phyloP scores from a whole-genome alignment of 345 rosid species.

The Microcos paniculata region DNA sequence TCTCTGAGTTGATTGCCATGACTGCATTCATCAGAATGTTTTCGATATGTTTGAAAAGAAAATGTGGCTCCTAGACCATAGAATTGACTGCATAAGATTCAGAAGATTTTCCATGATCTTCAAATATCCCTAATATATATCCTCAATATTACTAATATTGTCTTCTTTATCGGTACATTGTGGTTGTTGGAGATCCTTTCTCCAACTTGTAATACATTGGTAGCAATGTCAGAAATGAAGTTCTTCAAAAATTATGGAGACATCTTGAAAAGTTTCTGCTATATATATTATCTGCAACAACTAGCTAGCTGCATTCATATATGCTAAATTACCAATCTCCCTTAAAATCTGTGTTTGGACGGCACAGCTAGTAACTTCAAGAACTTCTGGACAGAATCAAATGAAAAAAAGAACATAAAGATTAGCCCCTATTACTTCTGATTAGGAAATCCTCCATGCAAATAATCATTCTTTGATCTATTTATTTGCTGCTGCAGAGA shows the following conservation, averaged over 20 bases:
- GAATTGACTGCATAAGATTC: background rate
- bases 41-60: background rate
- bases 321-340: background rate
- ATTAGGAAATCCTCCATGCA: too few species aligned
- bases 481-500: too few species aligned
- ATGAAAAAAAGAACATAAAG: too few species aligned
- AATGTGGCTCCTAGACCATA: background rate
- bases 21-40: slow-evolving; percentile 12
- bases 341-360: background rate
- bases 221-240: background rate
- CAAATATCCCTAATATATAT: background rate
- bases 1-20: slow-evolving; percentile 8
- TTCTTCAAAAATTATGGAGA: background rate
- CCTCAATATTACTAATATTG: slow-evolving; percentile 1
- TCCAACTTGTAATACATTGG: background rate
- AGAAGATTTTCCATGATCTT: slow-evolving; percentile 10
- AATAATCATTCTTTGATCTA: too few species aligned
- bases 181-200: slow-evolving; percentile 5
- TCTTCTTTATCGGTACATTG: background rate
- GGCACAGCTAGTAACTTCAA: too few species aligned
- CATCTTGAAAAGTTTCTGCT: background rate
- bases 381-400: background rate
- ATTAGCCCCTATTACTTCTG: too few species aligned
- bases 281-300: background rate
- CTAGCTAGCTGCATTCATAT: background rate